phyloP scores from a whole-genome alignment of 805 yeast species.

The Kodamaea laetipori region DNA sequence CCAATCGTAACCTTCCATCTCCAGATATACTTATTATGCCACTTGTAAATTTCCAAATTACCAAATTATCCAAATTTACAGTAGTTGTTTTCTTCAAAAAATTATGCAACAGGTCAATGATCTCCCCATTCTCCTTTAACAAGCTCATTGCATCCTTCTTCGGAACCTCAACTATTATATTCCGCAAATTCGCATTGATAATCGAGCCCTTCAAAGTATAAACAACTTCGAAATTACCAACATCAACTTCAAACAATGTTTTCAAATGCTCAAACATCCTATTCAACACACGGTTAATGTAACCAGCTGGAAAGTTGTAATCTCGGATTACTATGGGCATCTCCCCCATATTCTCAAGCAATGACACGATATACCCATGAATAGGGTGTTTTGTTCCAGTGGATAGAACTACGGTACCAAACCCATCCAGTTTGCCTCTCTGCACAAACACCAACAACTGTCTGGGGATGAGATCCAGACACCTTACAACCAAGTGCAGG shows the following conservation, averaged over 20 bases:
- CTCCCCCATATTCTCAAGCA: conserved; percentile 15
- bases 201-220: conserved; percentile 11
- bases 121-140: conserved; percentile 12
- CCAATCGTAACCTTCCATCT: conserved; percentile 28
- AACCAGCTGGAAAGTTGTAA: conserved; percentile 10
- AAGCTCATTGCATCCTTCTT: conserved; percentile 19
- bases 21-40: conserved; percentile 21
- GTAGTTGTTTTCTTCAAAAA: conserved; percentile 25
- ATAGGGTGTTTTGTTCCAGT: conserved; percentile 10
- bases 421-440: background rate
- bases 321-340: conserved; percentile 16
- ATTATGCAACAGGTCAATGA: conserved; percentile 16
- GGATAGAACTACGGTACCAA: conserved; percentile 10
- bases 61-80: conserved; percentile 24
- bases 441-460: conserved; percentile 15
- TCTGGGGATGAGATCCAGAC: conserved; percentile 13
- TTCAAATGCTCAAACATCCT: conserved; percentile 9
- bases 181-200: conserved; percentile 21
- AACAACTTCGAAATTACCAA: conserved; percentile 17
- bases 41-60: conserved; percentile 22
- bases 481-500: conserved; percentile 14
- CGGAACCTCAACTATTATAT: conserved; percentile 27
- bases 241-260: background rate
- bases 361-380: conserved; percentile 9
- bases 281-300: conserved; percentile 12